Percentiles rank a stretch among this genome's conserved stretches.
Conservation (phyloP, 257 asterid genomes). For the Nicotiana undulata region DNA sequence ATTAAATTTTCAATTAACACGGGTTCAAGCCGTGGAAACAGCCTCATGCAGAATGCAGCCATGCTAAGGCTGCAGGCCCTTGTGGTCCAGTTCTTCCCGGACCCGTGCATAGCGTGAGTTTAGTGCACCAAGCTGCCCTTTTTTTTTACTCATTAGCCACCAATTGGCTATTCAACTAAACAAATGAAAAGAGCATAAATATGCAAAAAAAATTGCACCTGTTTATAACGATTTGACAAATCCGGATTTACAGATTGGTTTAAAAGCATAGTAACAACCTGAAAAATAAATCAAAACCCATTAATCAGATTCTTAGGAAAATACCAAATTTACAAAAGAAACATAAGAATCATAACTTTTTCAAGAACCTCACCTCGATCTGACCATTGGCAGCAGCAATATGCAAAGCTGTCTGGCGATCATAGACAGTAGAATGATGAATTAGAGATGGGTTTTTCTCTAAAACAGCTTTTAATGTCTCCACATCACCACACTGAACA, state of each 20-base stretch:
- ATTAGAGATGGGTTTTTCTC: constrained; percentile 40
- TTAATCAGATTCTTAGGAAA: constrained; percentile 4
- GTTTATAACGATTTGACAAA: constrained; percentile 75
- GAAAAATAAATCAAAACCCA: constrained; percentile 17
- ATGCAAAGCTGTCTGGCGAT: constrained; percentile 78
- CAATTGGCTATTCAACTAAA: background rate
- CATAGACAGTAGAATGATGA: constrained; percentile 51
- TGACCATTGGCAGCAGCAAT: constrained; percentile 96
- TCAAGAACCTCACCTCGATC: constrained; percentile 68
- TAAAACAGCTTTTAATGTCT: constrained; percentile 37
- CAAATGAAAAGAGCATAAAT: background rate
- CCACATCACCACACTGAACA: constrained; percentile 69
- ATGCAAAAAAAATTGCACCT: constrained; percentile 31
- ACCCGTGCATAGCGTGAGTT: too few relatives aligned
- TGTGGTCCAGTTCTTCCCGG: too few relatives aligned
- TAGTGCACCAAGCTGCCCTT: too few relatives aligned
- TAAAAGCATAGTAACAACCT: constrained; percentile 72
- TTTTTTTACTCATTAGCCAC: background rate
- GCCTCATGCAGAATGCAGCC: too few relatives aligned
- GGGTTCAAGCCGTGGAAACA: too few relatives aligned
- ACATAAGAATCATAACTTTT: background rate
- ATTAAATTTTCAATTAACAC: background rate
- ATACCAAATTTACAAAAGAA: background rate
- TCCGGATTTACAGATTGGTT: constrained; percentile 76
- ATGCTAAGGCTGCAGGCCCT: too few relatives aligned